A percentile compares a stretch with the other conserved stretches of the same genome.
phyloP scores from a whole-genome alignment of 2,329 filamentous ascomycete genomes.

The Dothideomycetes sp. region DNA sequence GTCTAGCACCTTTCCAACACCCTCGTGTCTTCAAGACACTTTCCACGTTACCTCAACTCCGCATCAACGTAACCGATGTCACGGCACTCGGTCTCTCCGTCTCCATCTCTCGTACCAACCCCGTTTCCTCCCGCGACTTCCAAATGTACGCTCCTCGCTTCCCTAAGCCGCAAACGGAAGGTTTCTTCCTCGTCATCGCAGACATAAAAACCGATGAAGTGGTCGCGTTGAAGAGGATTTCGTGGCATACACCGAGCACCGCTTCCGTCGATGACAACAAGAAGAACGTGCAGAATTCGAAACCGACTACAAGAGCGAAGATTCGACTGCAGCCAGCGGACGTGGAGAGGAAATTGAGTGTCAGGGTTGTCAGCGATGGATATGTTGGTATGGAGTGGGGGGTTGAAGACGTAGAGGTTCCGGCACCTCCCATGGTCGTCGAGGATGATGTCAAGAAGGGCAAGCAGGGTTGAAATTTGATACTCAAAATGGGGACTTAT shows the following conservation, averaged over 20 bases:
- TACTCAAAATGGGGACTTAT: too few relatives aligned
- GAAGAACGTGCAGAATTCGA: constrained; percentile 23
- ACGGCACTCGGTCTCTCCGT: constrained; percentile 57
- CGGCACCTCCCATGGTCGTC: constrained; percentile 25
- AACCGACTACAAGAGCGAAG: constrained; percentile 45
- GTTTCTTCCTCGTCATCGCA: constrained; percentile 77
- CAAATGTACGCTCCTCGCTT: constrained; percentile 81
- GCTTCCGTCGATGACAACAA: constrained; percentile 19
- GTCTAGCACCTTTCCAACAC: constrained; percentile 38
- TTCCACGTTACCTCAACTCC: constrained; percentile 59
- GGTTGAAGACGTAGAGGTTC: constrained; percentile 43
- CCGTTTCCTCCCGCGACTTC: constrained; percentile 54
- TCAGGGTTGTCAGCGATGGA: constrained; percentile 74
- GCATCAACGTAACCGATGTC: constrained; percentile 51
- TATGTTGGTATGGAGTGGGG: constrained; percentile 69
- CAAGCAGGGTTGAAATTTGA: background rate
- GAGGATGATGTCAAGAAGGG: constrained; percentile 26
- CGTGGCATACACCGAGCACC: constrained; percentile 47
- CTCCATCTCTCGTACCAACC: constrained; percentile 57
- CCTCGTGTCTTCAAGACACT: constrained; percentile 50
- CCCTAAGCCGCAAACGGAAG: constrained; percentile 89
- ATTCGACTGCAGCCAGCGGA: constrained; percentile 51
- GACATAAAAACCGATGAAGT: constrained; percentile 63
- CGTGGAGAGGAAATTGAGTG: constrained; percentile 55
- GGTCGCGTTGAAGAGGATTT: constrained; percentile 74